phyloP scores from a whole-genome alignment of 169 alveolate species.

The Eimeria acervulina region DNA sequence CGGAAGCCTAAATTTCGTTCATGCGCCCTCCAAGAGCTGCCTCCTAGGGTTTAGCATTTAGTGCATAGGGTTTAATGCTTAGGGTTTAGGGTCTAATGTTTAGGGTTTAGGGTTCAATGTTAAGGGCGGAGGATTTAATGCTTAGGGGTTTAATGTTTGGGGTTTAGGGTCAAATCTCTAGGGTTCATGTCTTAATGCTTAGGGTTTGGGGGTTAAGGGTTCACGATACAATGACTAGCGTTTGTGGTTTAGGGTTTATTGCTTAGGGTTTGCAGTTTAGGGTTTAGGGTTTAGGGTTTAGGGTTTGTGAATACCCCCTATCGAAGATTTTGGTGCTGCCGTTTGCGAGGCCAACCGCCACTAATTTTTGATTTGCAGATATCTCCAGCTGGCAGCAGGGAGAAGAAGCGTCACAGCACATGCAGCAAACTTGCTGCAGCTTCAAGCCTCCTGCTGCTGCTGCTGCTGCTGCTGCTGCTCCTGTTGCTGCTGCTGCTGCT shows the following conservation, averaged over 20 bases:
- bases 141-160: neutral
- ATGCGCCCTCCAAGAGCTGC: too few species aligned
- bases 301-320: conserved; percentile 42
- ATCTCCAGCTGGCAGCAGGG: conserved; percentile 73
- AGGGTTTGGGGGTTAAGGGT: too few species aligned
- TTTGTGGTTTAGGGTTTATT: neutral
- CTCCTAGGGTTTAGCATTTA: too few species aligned
- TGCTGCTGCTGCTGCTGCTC: conserved; percentile 52
- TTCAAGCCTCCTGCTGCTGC: conserved; percentile 21
- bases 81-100: too few species aligned
- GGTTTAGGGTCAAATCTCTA: too few species aligned
- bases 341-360: conserved; percentile 74
- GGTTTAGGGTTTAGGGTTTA: conserved; percentile 59
- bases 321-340: conserved; percentile 64
- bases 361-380: neutral
- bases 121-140: neutral
- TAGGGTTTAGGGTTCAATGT: too few species aligned
- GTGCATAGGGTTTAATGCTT: too few species aligned
- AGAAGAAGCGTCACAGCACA: conserved; percentile 55
- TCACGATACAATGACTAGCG: neutral
- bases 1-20: too few species aligned
- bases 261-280: too few species aligned
- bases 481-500: conserved; percentile 30
- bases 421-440: neutral
- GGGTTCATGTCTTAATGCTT: too few species aligned